These are phyloP conservation scores for Penicillium lividum DNA, from an alignment of 495 filamentous ascomycete genomes.

Conservation along the genomic window DNA sequence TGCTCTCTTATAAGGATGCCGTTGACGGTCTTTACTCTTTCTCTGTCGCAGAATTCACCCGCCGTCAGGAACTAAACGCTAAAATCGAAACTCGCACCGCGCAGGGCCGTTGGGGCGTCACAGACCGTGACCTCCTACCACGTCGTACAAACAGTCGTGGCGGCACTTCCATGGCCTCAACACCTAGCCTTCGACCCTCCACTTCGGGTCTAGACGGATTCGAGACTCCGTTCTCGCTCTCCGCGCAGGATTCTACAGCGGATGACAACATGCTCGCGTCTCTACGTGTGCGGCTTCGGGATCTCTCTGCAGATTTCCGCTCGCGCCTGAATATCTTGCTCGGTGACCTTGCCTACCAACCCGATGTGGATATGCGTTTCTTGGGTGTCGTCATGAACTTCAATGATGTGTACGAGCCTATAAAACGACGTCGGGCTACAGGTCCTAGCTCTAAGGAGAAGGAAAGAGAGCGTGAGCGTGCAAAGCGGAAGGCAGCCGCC, in stretches of 20 bases:
- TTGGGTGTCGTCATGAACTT: slow-evolving; percentile 98
- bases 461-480: slow-evolving; percentile 27
- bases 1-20: slow-evolving; percentile 90
- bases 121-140: slow-evolving; percentile 52
- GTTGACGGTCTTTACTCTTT: slow-evolving; percentile 95
- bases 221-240: slow-evolving; percentile 35
- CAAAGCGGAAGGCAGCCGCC: slow-evolving; percentile 29
- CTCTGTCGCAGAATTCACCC: slow-evolving; percentile 89
- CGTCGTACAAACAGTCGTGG: slow-evolving; percentile 27
- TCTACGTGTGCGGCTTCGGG: slow-evolving; percentile 67
- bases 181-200: slow-evolving; percentile 30
- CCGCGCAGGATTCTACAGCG: slow-evolving; percentile 33
- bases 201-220: slow-evolving; percentile 32
- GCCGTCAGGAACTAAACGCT: slow-evolving; percentile 79
- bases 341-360: slow-evolving; percentile 88
- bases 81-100: slow-evolving; percentile 66
- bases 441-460: slow-evolving; percentile 34
- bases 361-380: slow-evolving; percentile 94
- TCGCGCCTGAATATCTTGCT: slow-evolving; percentile 75
- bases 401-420: slow-evolving; percentile 89
- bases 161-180: slow-evolving; percentile 31
- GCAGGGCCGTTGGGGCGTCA: slow-evolving; percentile 62
- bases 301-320: slow-evolving; percentile 73
- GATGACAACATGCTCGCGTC: slow-evolving; percentile 74
- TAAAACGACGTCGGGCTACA: slow-evolving; percentile 48